phyloP scores from a whole-genome alignment of 768 basidiomycete genomes.

The Lepiota venenata region DNA sequence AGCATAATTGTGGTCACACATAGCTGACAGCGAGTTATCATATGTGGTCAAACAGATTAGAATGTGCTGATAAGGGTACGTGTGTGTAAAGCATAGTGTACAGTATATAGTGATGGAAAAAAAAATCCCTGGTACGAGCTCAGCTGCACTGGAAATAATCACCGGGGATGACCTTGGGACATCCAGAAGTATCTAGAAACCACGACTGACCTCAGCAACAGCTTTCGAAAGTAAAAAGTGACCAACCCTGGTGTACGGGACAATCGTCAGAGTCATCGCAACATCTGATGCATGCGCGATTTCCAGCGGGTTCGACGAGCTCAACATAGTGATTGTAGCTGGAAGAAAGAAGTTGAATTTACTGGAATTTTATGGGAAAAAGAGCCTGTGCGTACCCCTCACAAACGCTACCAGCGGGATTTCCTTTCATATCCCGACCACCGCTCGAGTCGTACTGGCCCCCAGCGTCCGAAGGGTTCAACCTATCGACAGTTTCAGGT shows the following conservation, averaged over 20 bases:
- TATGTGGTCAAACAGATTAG: too few relatives aligned
- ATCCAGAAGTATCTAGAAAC: slow-evolving; percentile 42
- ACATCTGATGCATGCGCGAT: slow-evolving; percentile 55
- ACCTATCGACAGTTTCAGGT: slow-evolving; percentile 34
- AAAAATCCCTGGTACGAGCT: not conserved
- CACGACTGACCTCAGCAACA: not conserved
- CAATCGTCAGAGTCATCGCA: slow-evolving; percentile 53
- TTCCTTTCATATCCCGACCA: slow-evolving; percentile 45
- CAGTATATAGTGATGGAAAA: too few relatives aligned
- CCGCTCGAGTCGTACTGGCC: slow-evolving; percentile 59
- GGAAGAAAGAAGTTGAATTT: not conserved
- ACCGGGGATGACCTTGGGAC: slow-evolving; percentile 45
- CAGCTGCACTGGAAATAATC: slow-evolving; percentile 51
- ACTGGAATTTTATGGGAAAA: too few relatives aligned
- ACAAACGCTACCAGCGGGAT: slow-evolving; percentile 47
- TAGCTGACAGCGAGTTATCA: too few relatives aligned
- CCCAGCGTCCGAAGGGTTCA: slow-evolving; percentile 44
- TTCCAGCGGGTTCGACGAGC: slow-evolving; percentile 46
- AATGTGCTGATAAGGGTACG: too few relatives aligned
- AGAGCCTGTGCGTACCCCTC: slow-evolving; percentile 32
- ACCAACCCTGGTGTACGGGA: slow-evolving; percentile 41
- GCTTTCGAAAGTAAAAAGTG: not conserved
- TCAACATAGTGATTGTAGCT: slow-evolving; percentile 60
- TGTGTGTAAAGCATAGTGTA: too few relatives aligned
- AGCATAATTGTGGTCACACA: too few relatives aligned